Evolutionary conservation across 2,329 filamentous ascomycete genomes (phyloP), one percentile per base, ranked within the genome.

Genomic region (Pestalotiopsis sp.): DNA sequence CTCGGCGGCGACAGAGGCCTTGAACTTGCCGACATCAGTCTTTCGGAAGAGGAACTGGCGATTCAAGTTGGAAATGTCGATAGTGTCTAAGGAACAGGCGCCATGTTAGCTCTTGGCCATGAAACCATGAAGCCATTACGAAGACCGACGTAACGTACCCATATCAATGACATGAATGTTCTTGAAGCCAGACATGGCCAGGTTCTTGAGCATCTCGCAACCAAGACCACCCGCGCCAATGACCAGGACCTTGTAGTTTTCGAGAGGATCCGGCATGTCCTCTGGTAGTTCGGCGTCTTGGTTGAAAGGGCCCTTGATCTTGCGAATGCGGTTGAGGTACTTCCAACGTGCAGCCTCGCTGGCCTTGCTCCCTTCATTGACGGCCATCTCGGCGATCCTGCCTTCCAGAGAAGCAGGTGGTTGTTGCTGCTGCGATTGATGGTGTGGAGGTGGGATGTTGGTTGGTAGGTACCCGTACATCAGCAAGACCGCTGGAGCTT

Each of bases 141-240:
- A n/a, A 17, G 12, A 3, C 4, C 11, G 17, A 45, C 36, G 5
- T 7, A 5, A 27, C 68, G 17, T 82, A 92, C 92, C 93, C 96
- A 99, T 99, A 82, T 99, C 96, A 75, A 99, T 98, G 69, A 99
- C 96, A 83, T 99, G 94, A 73, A 99, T 98, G 76, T 97, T 90
- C 80, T 93, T 97, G 84, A 99, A 99, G 36, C 95, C 94, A 1
- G 95, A 98, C 66, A 99, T 87, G 57, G 96, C 96, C 41, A 99
- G 87, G 77, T 99, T 94, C 84, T 99, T 99, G 66, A 99, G 85
- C 59, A 99, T 97, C 79, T 99, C 96, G 76, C 96, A 99, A 73
- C 96, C 96, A 69, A 99, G 82, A 12, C 96, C 96, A 71, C 96
- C 96, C 69, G 96, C 96, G 68, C 96, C 96, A 73, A 95, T 98